Conservation (phyloP, 192 early-diverging fungal genomes). For the Rhizophagus sp. region DNA sequence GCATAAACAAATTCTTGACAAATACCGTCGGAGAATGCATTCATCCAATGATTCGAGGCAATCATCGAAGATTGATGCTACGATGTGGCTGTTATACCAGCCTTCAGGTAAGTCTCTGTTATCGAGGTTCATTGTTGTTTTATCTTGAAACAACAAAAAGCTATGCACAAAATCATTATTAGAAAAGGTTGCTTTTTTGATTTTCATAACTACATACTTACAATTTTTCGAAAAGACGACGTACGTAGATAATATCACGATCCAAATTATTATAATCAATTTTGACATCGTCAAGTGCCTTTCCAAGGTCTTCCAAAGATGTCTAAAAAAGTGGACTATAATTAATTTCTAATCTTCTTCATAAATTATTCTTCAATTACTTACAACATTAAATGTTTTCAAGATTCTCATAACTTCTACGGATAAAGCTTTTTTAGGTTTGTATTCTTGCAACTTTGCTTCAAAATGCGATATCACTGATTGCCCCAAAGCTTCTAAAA, state of each 20-base stretch:
- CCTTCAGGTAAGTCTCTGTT: neutral
- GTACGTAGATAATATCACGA: constrained; percentile 23
- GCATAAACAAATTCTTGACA: constrained; percentile 18
- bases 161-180: constrained; percentile 22
- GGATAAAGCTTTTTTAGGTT: constrained; percentile 17
- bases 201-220: constrained; percentile 24
- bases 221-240: constrained; percentile 29
- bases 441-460: constrained; percentile 21
- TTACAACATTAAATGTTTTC: constrained; percentile 30
- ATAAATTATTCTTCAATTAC: constrained; percentile 24
- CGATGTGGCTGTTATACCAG: constrained; percentile 16
- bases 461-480: constrained; percentile 24
- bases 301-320: constrained; percentile 24
- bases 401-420: constrained; percentile 10
- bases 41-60: constrained; percentile 15
- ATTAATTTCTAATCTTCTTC: constrained; percentile 20
- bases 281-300: constrained; percentile 18
- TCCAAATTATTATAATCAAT: constrained; percentile 30
- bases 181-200: constrained; percentile 18
- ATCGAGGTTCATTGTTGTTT: constrained; percentile 14
- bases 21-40: constrained; percentile 16
- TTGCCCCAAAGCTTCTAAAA: constrained; percentile 18
- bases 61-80: constrained; percentile 14
- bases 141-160: constrained; percentile 20
- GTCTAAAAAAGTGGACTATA: constrained; percentile 20